Conservation (phyloP, 192 early-diverging fungal genomes). For the Gaertneriomyces sp. region DNA sequence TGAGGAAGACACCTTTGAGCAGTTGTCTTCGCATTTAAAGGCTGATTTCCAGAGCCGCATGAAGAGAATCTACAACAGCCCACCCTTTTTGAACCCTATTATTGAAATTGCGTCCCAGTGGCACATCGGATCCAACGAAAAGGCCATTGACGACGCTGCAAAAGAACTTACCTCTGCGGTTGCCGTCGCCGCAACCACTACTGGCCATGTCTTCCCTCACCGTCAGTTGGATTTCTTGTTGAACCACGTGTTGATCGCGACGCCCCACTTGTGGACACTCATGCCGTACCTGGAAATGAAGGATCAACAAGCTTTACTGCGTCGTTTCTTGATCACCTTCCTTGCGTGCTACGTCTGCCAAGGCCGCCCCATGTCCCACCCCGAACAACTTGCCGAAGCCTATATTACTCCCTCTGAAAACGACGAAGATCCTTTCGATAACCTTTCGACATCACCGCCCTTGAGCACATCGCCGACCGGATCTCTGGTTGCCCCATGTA, state of each 20-base stretch:
- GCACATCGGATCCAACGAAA: slow-evolving; percentile 10
- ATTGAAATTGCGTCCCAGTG: slow-evolving; percentile 12
- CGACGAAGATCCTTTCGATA: background rate
- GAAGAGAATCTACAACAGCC: background rate
- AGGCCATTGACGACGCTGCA: slow-evolving; percentile 4
- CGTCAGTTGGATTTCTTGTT: slow-evolving; percentile 18
- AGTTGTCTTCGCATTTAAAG: background rate
- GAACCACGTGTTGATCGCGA: slow-evolving; percentile 13
- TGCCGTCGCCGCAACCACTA: slow-evolving; percentile 2
- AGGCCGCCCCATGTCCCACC: slow-evolving; percentile 18
- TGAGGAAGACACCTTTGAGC: slow-evolving; percentile 15
- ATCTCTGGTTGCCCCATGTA: slow-evolving; percentile 7
- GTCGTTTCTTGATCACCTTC: slow-evolving; percentile 9
- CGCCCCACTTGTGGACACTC: background rate
- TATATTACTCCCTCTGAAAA: slow-evolving; percentile 5
- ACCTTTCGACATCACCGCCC: background rate
- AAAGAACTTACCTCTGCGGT: slow-evolving; percentile 16
- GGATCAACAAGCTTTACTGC: slow-evolving; percentile 8
- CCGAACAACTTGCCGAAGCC: slow-evolving; percentile 12
- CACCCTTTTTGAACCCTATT: background rate
- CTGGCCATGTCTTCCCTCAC: slow-evolving; percentile 10
- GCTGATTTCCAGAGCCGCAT: slow-evolving; percentile 19
- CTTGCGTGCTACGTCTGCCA: slow-evolving; percentile 20
- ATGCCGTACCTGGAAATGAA: background rate
- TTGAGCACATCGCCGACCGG: slow-evolving; percentile 15